These are phyloP conservation scores for Colletotrichum sp. DNA, from an alignment of 2,329 filamentous ascomycete species.

Conservation along the genomic window DNA sequence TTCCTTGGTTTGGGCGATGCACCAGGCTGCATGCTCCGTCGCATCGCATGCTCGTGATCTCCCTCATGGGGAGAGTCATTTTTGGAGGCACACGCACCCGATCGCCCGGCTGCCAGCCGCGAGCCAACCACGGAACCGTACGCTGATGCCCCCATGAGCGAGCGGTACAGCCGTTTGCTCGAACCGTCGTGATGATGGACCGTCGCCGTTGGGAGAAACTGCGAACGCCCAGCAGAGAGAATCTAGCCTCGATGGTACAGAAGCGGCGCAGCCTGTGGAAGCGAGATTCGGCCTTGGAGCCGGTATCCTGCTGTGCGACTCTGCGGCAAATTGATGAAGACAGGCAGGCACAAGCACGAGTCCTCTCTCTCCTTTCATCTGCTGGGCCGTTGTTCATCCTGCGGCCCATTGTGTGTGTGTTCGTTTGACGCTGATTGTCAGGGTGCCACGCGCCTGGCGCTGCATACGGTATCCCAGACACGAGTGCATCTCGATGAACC, in stretches of 20 bases:
- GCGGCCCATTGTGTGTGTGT: neutral
- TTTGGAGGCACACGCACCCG: conserved; percentile 1
- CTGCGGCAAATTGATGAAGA: conserved; percentile 1
- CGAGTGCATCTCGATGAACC: neutral
- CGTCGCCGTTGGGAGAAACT: neutral
- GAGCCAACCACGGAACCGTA: neutral
- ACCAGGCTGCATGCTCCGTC: neutral
- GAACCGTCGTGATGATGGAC: neutral
- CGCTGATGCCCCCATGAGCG: neutral
- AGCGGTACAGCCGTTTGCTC: neutral
- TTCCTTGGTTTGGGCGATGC: neutral
- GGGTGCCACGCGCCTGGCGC: conserved; percentile 6
- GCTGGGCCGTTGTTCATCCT: neutral
- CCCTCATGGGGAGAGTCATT: neutral
- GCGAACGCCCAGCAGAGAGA: neutral
- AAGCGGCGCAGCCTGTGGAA: neutral
- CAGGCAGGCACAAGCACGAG: neutral
- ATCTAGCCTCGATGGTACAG: neutral
- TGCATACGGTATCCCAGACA: neutral
- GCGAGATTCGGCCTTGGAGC: neutral
- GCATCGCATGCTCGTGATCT: neutral
- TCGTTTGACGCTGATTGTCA: conserved; percentile 10
- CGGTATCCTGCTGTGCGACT: neutral
- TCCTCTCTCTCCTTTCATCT: neutral
- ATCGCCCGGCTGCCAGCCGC: neutral